Evolutionary conservation across 495 filamentous ascomycete species (phyloP), one percentile per base, ranked within the genome.

Genomic region (Tetracladium setigerum): DNA sequence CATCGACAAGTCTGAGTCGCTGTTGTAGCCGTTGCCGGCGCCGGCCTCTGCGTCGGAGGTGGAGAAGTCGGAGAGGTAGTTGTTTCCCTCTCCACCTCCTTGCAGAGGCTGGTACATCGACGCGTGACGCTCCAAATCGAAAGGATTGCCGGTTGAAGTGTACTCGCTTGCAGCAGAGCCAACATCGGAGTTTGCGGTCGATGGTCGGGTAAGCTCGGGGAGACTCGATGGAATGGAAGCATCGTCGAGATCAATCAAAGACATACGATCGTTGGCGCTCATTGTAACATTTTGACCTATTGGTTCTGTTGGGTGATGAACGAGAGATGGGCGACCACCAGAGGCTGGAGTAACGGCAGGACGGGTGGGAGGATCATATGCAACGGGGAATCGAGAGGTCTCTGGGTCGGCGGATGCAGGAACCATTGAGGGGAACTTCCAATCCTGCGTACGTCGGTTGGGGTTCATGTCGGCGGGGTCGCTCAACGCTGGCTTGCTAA

Each of bases 361-460:
- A 18, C 47, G 47, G 13, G 11, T 5, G 7, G 49, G 44, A 4
- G 49, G 7, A 4, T 57, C 54, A 24, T 50, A 53, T n/a, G 12
- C 30, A 2, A 30, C 33, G 14, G 71, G 62, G 46, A 76, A 77
- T 38, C 69, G 61, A 0, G 69, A 71, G 44, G 70, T 56, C 47
- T 77, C 72, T 0, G 72, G 70, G 38, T 72, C 68, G 4, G 70
- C 72, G 5, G 74, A 74, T 2, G 72, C 62, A 30, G 60, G 64
- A 2, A 57, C 58, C 65, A 71, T 68, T 18, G 72, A 64, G 3
- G 79, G 78, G 57, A 81, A 82, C 32, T 72, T 79, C 79, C 79
- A 82, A 35, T 83, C 79, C 37, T 76, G 70, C 0, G 77, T 77
- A 7, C 71, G 64, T 17, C 76, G 66, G 52, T 73, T 69, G 30